Evolutionary conservation across 352 stramenopile species (phyloP).

Genomic region (Phytophthora sp.): DNA sequence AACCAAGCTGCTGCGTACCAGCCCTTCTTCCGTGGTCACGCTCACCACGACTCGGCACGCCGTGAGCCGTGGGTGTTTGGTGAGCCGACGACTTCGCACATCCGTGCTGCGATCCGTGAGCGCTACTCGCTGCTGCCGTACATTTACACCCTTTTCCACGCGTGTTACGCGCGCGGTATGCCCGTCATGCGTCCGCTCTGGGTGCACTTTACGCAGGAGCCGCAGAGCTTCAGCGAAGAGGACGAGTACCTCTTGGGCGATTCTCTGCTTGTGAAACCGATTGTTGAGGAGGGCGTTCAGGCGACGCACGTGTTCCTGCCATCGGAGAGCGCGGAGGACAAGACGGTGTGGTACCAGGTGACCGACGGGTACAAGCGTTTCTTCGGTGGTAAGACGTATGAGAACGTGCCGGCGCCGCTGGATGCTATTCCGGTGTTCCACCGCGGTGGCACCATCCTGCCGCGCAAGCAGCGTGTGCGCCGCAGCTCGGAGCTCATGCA

Average conservation of each 20-base stretch:
- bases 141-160: slow-evolving; percentile 92
- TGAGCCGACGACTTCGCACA: slow-evolving; percentile 89
- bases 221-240: slow-evolving; percentile 87
- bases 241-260: slow-evolving; percentile 96
- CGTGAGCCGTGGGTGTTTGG: slow-evolving; percentile 98
- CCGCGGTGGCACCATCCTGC: slow-evolving; percentile 94
- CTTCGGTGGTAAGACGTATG: slow-evolving; percentile 59
- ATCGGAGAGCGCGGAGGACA: slow-evolving; percentile 23
- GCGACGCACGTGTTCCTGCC: slow-evolving; percentile 93
- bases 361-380: slow-evolving; percentile 67
- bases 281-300: slow-evolving; percentile 86
- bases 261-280: slow-evolving; percentile 96
- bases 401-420: slow-evolving; percentile 81
- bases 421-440: slow-evolving; percentile 98
- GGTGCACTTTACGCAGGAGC: slow-evolving; percentile 94
- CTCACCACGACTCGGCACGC: slow-evolving; percentile 98
- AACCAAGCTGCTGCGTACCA: slow-evolving; percentile 96
- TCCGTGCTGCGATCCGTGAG: slow-evolving; percentile 93
- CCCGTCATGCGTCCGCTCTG: slow-evolving; percentile 96
- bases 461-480: slow-evolving; percentile 95
- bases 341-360: slow-evolving; percentile 93
- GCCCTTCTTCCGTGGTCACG: slow-evolving; percentile 99
- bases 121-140: slow-evolving; percentile 97
- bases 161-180: slow-evolving; percentile 63
- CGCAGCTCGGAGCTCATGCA: slow-evolving; percentile 95